These are phyloP conservation scores for Xylaria intraflava DNA, from an alignment of 495 filamentous ascomycete genomes.

Conservation along the genomic window DNA sequence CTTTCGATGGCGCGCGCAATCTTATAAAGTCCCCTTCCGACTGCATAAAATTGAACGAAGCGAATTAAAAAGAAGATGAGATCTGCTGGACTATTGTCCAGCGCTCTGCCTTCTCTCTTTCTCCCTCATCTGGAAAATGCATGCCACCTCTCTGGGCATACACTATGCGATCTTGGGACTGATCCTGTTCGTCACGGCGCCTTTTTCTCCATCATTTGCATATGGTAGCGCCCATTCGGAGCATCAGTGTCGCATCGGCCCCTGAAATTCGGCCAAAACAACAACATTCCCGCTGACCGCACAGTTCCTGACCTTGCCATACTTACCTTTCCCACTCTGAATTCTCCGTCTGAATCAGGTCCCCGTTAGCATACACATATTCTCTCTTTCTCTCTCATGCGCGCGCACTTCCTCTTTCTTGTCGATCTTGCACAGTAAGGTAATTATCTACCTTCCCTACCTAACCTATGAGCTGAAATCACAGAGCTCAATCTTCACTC, in stretches of 20 bases:
- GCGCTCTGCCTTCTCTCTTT: background rate
- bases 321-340: background rate
- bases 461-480: background rate
- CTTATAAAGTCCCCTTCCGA: background rate
- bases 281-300: background rate
- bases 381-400: background rate
- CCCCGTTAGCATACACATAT: background rate
- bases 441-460: too few species aligned
- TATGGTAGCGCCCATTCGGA: too few species aligned
- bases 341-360: background rate
- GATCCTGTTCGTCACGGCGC: too few species aligned
- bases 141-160: too few species aligned
- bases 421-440: background rate
- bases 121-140: background rate
- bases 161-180: too few species aligned
- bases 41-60: background rate
- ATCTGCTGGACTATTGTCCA: background rate
- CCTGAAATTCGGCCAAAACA: background rate
- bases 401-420: background rate
- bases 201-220: too few species aligned
- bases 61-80: background rate
- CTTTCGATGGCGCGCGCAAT: background rate
- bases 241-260: background rate
- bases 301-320: too few species aligned
- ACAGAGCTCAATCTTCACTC: background rate